phyloP scores from a whole-genome alignment of 176 grass and related monocot genomes.

The Raddia distichophylla region DNA sequence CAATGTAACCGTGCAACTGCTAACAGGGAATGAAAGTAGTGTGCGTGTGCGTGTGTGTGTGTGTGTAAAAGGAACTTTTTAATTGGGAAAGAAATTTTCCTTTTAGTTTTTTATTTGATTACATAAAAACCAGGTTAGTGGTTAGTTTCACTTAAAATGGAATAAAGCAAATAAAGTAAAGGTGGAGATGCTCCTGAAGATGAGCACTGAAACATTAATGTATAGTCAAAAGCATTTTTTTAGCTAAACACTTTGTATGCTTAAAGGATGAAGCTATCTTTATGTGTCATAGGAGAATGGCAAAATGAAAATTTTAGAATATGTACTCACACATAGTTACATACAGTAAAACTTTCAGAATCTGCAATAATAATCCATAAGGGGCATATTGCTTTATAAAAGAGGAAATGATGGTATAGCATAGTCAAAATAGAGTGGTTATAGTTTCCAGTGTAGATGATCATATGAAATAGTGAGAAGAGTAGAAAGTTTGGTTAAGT shows the following conservation, averaged over 20 bases:
- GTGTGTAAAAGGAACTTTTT: neutral
- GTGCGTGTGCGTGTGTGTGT: too few species aligned
- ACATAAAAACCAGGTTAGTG: conserved; percentile 5
- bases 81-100: neutral
- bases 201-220: neutral
- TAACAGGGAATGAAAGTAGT: neutral
- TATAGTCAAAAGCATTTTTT: neutral
- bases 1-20: conserved; percentile 9
- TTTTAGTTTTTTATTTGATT: neutral
- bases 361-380: neutral
- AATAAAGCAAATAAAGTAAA: conserved; percentile 15
- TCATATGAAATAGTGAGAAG: neutral
- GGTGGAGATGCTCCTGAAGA: neutral
- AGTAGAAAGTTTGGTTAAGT: neutral
- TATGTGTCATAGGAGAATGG: neutral
- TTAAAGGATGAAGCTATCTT: neutral
- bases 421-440: neutral
- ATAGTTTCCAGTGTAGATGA: neutral
- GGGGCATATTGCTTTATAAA: neutral
- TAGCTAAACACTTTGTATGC: neutral
- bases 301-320: neutral
- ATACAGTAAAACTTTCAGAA: neutral
- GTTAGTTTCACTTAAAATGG: conserved; percentile 18
- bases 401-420: neutral
- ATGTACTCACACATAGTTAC: neutral